Percentiles rank a stretch among this genome's conserved stretches.
Evolutionary conservation across 768 basidiomycete species (phyloP).

Genomic region (Amanita fuliginea): DNA sequence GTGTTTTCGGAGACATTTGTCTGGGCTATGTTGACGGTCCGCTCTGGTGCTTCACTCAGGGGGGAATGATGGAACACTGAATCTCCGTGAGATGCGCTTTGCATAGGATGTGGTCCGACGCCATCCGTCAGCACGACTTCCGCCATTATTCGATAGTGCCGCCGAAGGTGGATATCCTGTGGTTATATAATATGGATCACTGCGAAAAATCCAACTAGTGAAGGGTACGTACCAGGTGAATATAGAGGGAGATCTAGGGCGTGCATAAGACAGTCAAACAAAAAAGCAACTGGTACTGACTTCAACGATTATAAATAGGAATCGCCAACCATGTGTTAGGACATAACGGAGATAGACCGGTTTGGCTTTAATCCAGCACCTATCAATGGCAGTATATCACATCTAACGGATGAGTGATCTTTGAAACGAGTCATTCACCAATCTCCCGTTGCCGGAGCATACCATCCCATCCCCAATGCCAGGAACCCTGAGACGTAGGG

Average conservation of each 20-base stretch:
- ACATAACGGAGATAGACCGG: constrained; percentile 9
- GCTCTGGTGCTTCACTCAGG: not conserved
- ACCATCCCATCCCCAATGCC: constrained; percentile 8
- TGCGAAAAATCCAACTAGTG: too few species aligned
- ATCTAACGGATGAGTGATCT: not conserved
- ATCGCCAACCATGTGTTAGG: constrained; percentile 9
- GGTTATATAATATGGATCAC: not conserved
- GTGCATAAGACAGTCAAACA: not conserved
- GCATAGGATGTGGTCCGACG: not conserved
- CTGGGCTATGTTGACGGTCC: not conserved
- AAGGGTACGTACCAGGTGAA: not conserved
- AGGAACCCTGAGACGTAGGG: constrained; percentile 3
- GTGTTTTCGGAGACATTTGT: not conserved
- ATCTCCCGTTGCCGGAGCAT: constrained; percentile 8
- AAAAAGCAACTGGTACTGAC: constrained; percentile 12
- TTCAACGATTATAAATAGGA: constrained; percentile 9
- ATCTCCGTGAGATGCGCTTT: not conserved
- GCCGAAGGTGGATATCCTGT: constrained; percentile 1
- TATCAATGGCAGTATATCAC: not conserved
- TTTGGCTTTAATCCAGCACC: constrained; percentile 9
- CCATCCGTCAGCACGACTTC: not conserved
- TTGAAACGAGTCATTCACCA: constrained; percentile 2
- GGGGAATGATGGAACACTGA: not conserved
- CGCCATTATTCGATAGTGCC: constrained; percentile 1
- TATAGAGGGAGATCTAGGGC: not conserved